Evolutionary conservation across 2,329 filamentous ascomycete species (phyloP), one percentile per base, ranked within the genome.

Genomic region (Calonectria pseudoturangicola): DNA sequence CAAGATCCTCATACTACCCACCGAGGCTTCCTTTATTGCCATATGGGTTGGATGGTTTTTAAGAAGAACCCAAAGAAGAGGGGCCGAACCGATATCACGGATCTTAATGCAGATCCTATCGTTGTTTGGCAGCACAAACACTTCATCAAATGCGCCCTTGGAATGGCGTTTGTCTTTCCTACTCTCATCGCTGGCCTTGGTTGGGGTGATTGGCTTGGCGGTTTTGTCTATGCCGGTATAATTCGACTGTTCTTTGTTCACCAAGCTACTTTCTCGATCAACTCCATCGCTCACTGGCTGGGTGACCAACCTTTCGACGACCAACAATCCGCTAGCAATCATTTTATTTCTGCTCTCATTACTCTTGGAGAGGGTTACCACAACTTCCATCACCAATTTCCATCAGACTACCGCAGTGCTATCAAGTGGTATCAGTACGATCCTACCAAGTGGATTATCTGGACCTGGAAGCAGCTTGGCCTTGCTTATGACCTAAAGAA

Each of bases 351-450:
- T 47, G 95, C 95, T 58, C 87, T 97, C 21, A 92, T 95, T 79
- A 97, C 95, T 54, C 92, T 97, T 27, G 95, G 95, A 62, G 95
- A 96, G 86, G 95, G 95, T 41, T 97, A 97, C 88, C 95, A 97
- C 90, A 97, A 97, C 90, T 97, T 97, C 90, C 95, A 97, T 87
- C 95, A 97, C 89, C 95, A 97, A 85, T 97, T 97, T 86, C 95
- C 95, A 68, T 96, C 94, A 13, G 95, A 97, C 85, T 97, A 97
- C 91, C 94, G 95, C 83, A 97, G 97, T 83, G 95, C 94, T 74
- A 96, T 97, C 79, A 89, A 95, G 85, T 97, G 95, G 94, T 93
- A 92, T 87, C 95, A 97, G 83, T 97, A 97, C 82, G 95, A 97
- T 84, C 95, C 95, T 60, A 97, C 95, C 84, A 97, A 97, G 88